Conservation (phyloP, 768 basidiomycete genomes). For the Phlebiopsis flavidoalba region DNA sequence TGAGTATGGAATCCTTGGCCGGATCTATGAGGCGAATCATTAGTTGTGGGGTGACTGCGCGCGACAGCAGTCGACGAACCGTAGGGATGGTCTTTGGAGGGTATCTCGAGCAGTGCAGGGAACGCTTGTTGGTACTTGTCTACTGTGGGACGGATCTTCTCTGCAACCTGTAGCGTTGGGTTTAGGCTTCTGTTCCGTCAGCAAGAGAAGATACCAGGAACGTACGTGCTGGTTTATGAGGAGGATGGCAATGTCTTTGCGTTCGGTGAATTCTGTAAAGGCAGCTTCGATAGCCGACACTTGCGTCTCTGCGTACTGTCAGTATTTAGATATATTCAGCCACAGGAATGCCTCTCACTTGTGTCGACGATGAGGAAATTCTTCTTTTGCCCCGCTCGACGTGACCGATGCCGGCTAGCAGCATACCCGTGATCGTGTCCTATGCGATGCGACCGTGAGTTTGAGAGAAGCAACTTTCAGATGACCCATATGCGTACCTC, state of each 20-base stretch:
- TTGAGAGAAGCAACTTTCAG: slow-evolving; percentile 7
- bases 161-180: slow-evolving; percentile 65
- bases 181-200: neutral
- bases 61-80: slow-evolving; percentile 45
- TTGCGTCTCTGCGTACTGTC: slow-evolving; percentile 69
- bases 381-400: slow-evolving; percentile 90
- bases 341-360: slow-evolving; percentile 50
- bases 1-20: slow-evolving; percentile 91
- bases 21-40: slow-evolving; percentile 58
- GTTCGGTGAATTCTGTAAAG: slow-evolving; percentile 92
- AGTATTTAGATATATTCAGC: neutral
- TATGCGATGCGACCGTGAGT: slow-evolving; percentile 27
- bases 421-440: slow-evolving; percentile 96
- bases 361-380: slow-evolving; percentile 95
- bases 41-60: slow-evolving; percentile 9
- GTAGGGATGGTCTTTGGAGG: slow-evolving; percentile 97
- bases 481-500: slow-evolving; percentile 51
- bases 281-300: slow-evolving; percentile 84
- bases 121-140: slow-evolving; percentile 96
- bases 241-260: slow-evolving; percentile 93
- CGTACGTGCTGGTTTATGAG: slow-evolving; percentile 96
- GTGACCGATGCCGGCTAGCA: slow-evolving; percentile 94
- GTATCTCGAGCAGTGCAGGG: slow-evolving; percentile 95
- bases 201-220: neutral
- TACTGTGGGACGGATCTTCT: slow-evolving; percentile 92